These are phyloP conservation scores for Auriscalpium orientale DNA, from an alignment of 768 basidiomycete species.

Conservation along the genomic window DNA sequence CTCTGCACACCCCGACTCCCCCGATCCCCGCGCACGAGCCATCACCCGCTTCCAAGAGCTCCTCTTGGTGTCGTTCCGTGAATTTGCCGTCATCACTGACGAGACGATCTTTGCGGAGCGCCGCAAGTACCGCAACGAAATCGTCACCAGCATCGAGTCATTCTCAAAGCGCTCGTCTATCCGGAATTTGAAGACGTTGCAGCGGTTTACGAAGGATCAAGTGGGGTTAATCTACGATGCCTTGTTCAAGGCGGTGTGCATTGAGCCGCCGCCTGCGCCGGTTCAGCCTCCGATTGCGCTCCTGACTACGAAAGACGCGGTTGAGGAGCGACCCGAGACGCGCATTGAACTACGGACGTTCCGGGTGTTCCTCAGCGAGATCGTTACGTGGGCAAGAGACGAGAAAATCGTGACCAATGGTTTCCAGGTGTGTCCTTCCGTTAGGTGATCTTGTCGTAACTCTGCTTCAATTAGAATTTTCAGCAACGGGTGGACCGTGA, in stretches of 20 bases:
- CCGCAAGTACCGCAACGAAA: constrained; percentile 76
- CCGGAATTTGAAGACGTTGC: constrained; percentile 75
- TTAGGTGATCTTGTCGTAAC: not conserved
- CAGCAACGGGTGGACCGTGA: constrained; percentile 83
- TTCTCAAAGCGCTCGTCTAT: constrained; percentile 91
- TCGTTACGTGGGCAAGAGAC: constrained; percentile 92
- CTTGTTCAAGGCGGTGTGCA: constrained; percentile 76
- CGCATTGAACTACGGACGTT: constrained; percentile 83
- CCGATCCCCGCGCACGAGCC: constrained; percentile 82
- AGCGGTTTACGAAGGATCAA: constrained; percentile 81
- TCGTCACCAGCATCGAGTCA: constrained; percentile 86
- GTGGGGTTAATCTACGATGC: constrained; percentile 89
- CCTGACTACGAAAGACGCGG: constrained; percentile 45
- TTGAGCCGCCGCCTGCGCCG: constrained; percentile 53
- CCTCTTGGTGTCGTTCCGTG: constrained; percentile 93
- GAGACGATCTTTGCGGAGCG: constrained; percentile 88
- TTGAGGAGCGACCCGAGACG: constrained; percentile 80
- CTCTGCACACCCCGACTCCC: constrained; percentile 85
- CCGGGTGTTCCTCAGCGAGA: constrained; percentile 81
- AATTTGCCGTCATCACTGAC: constrained; percentile 94
- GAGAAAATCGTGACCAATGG: constrained; percentile 91
- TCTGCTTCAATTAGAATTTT: not conserved
- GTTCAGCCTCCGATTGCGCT: constrained; percentile 42
- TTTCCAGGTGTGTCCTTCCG: constrained; percentile 52
- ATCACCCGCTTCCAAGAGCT: constrained; percentile 98